Base-by-base conservation (phyloP, 2,329 filamentous ascomycete genomes). In the Xylaria sp. region DNA sequence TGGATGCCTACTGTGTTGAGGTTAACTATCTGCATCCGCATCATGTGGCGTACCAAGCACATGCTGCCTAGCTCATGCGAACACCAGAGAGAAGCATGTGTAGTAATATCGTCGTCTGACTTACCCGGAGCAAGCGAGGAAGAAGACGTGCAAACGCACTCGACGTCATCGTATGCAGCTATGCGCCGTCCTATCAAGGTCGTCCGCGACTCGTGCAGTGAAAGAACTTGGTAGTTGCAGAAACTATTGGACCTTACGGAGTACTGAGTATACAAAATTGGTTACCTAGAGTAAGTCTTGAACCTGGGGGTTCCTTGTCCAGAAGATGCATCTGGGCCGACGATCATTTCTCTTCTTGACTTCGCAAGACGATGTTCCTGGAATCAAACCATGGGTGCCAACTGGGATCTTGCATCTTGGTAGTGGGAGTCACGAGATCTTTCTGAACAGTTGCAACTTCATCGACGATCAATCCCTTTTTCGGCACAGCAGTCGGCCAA, bases 311-410 rank as follows among this genome's bases (percentile, higher is more conserved):
- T 60, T 25, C 28, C 55, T 60, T 54, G 48, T 7, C 18, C 32
- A 34, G 2, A 34, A 60, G 37, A 37, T 44, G 23, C 48, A 48
- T 18, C 28, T 25, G 20, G 25, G 12, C 20, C 20, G 57, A 39
- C 28, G 64, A 66, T 66, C 64, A 62, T 66, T 66, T 66, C 64
- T 39, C n/a, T 50, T 41, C 23, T 50, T 41, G 64, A 65, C 57
- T 56, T 32, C 50, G n/a, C 63, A 25, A 32, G 20, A 20, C n/a
- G 20, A 50, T 25, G 64, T 56, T 50, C 51, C 58, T 66, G 58
- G 32, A 28, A 62, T 37, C 64, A 25, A 62, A 51, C 50, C 23
- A 48, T 62, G 64, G 51, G 15, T 56, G 41, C 50, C 18, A 56
- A 39, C 58, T 56, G 57, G 64, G 63, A 60, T 65, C 55, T 52